Base-by-base conservation (phyloP, 164 flowering plant species). In the Annona squamosa region DNA sequence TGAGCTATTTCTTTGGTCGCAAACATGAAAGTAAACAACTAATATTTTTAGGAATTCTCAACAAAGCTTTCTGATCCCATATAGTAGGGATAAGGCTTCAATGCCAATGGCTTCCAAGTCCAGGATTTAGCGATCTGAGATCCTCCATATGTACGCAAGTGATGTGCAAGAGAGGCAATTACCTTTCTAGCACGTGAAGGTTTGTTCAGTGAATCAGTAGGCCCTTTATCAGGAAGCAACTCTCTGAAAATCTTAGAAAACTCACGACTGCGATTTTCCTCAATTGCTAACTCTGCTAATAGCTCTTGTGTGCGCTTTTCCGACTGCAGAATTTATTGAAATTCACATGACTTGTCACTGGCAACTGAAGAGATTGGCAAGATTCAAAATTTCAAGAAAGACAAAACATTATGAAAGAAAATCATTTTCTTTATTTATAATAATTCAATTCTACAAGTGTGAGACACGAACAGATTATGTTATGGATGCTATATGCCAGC, bases 291-390 rank as follows among this genome's bases (percentile, higher is more conserved):
- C 77, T 91, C 92, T 67, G 87, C 87, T 47, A 87, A 75, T 9
- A 88, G 82, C 71, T 90, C 91, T 71, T 88, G 86, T 77, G 85
- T 90, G 56, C 90, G 90, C 88, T 87, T 88, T 80, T 86, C 97
- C 64, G 90, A 87, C 97, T 90, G 82, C 48, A 63, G 68, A 10
- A 70, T 64, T 64, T 13, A 72, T 45, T 17, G 26, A 42, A 42
- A 45, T n/a, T 12, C 13, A 44, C 41, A 59, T 12, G 4, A 16
- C 64, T 42, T 44, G 43, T 42, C 68, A 42, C 3, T 10, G 43
- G 68, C 3, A n/a, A 66, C 42, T 64, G 67, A 64, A 43, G 18
- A 59, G 63, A 59, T 59, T 13, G 42, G 42, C 17, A 52, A 9
- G 2, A 52, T 52, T 52, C 13, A 52, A 26, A 52, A 52, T 52